Conservation (phyloP, 768 basidiomycete genomes). For the Megacollybia marginata region DNA sequence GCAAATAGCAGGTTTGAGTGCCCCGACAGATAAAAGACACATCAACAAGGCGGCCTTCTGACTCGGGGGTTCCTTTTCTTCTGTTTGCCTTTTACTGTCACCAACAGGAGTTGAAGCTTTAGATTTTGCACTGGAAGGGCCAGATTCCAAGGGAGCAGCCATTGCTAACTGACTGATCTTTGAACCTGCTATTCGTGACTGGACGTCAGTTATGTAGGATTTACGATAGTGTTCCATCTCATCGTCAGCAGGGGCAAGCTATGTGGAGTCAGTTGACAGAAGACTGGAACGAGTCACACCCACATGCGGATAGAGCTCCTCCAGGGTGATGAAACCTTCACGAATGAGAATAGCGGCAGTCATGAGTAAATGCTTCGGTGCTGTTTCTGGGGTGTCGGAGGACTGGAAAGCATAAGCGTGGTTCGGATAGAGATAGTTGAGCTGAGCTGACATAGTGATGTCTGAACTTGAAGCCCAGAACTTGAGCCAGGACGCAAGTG, state of each 20-base stretch:
- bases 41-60: constrained; percentile 76
- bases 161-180: constrained; percentile 74
- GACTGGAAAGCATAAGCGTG: constrained; percentile 29
- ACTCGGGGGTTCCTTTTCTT: constrained; percentile 41
- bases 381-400: constrained; percentile 49
- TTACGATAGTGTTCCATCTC: constrained; percentile 65
- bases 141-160: constrained; percentile 73
- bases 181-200: constrained; percentile 58
- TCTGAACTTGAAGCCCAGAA: constrained; percentile 95
- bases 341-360: constrained; percentile 84
- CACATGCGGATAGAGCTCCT: constrained; percentile 93
- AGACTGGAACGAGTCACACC: constrained; percentile 18
- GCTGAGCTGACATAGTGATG: constrained; percentile 76
- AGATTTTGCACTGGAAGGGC: constrained; percentile 27
- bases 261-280: constrained; percentile 3
- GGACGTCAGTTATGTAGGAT: constrained; percentile 57
- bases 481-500: constrained; percentile 73
- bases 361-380: constrained; percentile 70
- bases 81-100: constrained; percentile 22
- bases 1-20: constrained; percentile 67
- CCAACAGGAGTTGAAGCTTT: constrained; percentile 28
- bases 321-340: constrained; percentile 79
- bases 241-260: constrained; percentile 72
- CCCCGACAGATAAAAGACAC: constrained; percentile 83
- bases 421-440: not conserved